Base-by-base conservation (phyloP, 2,329 filamentous ascomycete species). In the Bipolaris cookei region DNA sequence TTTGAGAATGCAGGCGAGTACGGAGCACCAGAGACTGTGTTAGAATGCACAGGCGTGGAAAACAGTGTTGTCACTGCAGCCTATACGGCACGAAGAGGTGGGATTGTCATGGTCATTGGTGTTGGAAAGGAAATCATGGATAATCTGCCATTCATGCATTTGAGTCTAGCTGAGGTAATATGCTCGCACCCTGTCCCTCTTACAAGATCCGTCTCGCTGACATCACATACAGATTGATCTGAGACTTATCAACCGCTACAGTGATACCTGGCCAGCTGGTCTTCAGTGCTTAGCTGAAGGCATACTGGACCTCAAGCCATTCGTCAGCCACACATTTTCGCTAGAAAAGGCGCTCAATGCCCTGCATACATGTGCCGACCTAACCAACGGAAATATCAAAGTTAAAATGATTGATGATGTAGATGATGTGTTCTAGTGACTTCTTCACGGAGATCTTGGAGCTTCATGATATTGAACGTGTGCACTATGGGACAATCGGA, bases 201-300 rank as follows among this genome's bases (percentile, higher is more conserved):
- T 14, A 4, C 1, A 14, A 42, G 13, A 20, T 5, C 6, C n/a
- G 2, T 1, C 3, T 4, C 21, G 6, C 49, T 61, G 8, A 62
- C 11, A 46, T 20, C 1, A 11, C 34, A 5, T 13, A 7, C 30
- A 86, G 84, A 88, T 90, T 61, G 81, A 89, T 63, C 78, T 90
- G 23, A 84, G 83, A 35, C 90, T 90, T 75, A 90, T 90, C 69
- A 90, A 90, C 71, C 81, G 88, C 6, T 90, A 90, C 69, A 80
- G 83, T 38, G 86, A 90, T 66, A 90, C 87, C 0, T 90, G 88
- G 88, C 87, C 88, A 0, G 82, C 84, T 0, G 88, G 85, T 0
- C 87, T 90, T 32, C 79, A 83, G 6, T 85, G 84, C 45, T 68
- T 90, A 25, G 81, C 80, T 38, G 84, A 86, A 3, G 83, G 83